A percentile compares a stretch with the other conserved stretches of the same genome.
Conservation (phyloP, 2,329 filamentous ascomycete genomes). For the Curvularia sp. region DNA sequence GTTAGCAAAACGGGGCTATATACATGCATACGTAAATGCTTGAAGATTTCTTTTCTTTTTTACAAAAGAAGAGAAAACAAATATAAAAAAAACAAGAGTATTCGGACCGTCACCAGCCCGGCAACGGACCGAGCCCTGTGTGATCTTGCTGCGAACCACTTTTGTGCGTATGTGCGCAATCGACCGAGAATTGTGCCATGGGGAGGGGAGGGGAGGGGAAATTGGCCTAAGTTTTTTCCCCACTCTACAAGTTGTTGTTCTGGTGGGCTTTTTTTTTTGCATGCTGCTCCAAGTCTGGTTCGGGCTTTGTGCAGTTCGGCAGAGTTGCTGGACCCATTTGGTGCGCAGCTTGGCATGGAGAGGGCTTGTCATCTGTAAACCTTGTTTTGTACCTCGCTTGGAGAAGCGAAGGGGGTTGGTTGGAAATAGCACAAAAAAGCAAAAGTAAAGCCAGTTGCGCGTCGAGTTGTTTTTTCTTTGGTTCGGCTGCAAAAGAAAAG, state of each 20-base stretch:
- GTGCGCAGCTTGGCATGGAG: neutral
- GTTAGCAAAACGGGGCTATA: neutral
- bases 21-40: too few species aligned
- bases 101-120: constrained; percentile 10
- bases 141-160: neutral
- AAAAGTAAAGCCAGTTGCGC: neutral
- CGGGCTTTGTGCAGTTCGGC: neutral
- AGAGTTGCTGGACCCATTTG: neutral
- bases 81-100: too few species aligned
- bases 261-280: too few species aligned
- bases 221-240: neutral
- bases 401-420: neutral
- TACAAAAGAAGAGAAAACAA: neutral
- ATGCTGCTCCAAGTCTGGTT: neutral
- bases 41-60: too few species aligned
- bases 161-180: neutral
- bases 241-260: too few species aligned
- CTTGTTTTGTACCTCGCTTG: neutral
- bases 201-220: neutral
- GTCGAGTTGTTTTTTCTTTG: neutral
- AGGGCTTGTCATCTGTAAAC: neutral
- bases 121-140: constrained; percentile 17
- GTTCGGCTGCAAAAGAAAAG: neutral
- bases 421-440: neutral
- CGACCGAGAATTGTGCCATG: neutral